phyloP scores from a whole-genome alignment of 306 rosid genomes.

The Biancaea sappan region DNA sequence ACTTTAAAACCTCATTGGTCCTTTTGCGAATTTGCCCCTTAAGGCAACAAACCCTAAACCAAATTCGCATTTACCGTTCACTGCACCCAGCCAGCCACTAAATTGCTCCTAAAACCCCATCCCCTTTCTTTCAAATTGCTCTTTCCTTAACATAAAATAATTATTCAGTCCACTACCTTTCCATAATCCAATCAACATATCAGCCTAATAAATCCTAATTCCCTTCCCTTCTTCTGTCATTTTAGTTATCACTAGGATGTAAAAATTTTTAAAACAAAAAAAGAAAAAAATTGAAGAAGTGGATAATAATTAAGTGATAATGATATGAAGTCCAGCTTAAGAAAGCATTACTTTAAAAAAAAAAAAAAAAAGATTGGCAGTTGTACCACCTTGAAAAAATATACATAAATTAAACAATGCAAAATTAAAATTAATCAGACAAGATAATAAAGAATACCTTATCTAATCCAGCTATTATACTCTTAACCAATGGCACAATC shows the following conservation, averaged over 20 bases:
- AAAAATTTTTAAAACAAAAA: neutral
- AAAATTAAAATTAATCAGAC: constrained; percentile 35
- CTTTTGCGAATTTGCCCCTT: neutral
- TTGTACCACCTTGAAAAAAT: constrained; percentile 19
- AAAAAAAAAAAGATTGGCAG: constrained; percentile 24
- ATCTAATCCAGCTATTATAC: constrained; percentile 84
- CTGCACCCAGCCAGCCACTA: neutral
- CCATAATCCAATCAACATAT: neutral
- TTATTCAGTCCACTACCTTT: constrained; percentile 1
- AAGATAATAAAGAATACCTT: constrained; percentile 74
- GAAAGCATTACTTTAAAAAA: constrained; percentile 25
- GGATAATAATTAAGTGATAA: constrained; percentile 8
- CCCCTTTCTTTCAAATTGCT: neutral
- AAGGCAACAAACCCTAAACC: constrained; percentile 11
- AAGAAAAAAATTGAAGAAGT: neutral
- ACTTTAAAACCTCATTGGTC: neutral
- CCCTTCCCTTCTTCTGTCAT: neutral
- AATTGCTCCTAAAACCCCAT: neutral
- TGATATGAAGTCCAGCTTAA: constrained; percentile 2
- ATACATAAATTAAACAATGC: constrained; percentile 17
- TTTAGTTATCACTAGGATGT: constrained; percentile 20
- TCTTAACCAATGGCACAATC: constrained; percentile 84
- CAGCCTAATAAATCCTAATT: constrained; percentile 19
- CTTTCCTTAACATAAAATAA: neutral
- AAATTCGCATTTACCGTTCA: neutral